Percentiles rank a stretch among this genome's conserved stretches.
These are phyloP conservation scores for Nymphaea colorata DNA, from an alignment of 164 flowering plant genomes.

Conservation along the genomic window DNA sequence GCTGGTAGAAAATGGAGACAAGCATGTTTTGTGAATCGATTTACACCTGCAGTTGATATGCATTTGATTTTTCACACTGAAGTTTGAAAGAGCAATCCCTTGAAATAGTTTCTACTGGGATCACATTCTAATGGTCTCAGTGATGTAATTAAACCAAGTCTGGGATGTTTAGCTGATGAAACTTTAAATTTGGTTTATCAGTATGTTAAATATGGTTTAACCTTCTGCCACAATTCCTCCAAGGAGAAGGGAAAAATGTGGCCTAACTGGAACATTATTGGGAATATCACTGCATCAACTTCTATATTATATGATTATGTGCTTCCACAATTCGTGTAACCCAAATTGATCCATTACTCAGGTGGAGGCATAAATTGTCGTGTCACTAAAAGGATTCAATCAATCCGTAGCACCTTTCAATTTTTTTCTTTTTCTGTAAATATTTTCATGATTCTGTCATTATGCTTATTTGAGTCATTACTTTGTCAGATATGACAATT, in stretches of 20 bases:
- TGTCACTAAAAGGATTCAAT: too few relatives aligned
- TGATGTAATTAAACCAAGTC: neutral
- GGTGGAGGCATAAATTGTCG: neutral
- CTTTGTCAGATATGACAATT: neutral
- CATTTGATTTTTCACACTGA: too few relatives aligned
- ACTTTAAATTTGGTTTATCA: neutral
- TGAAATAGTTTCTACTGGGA: too few relatives aligned
- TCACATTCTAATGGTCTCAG: neutral
- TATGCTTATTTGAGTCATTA: neutral
- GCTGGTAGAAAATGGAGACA: too few relatives aligned
- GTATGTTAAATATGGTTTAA: neutral
- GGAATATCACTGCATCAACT: neutral
- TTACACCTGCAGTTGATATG: too few relatives aligned
- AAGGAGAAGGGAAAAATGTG: too few relatives aligned
- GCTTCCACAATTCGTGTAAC: neutral
- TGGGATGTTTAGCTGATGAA: neutral
- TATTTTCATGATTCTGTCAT: neutral
- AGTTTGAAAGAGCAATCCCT: too few relatives aligned
- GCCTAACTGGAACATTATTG: too few relatives aligned
- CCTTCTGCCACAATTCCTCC: neutral
- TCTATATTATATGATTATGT: neutral
- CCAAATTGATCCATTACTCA: neutral
- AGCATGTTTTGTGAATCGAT: too few relatives aligned
- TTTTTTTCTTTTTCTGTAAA: neutral
- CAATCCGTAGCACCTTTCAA: neutral